These are phyloP conservation scores for Pleurozium schreberi DNA, from an alignment of 225 moss, liverwort and hornwort species.

Conservation along the genomic window DNA sequence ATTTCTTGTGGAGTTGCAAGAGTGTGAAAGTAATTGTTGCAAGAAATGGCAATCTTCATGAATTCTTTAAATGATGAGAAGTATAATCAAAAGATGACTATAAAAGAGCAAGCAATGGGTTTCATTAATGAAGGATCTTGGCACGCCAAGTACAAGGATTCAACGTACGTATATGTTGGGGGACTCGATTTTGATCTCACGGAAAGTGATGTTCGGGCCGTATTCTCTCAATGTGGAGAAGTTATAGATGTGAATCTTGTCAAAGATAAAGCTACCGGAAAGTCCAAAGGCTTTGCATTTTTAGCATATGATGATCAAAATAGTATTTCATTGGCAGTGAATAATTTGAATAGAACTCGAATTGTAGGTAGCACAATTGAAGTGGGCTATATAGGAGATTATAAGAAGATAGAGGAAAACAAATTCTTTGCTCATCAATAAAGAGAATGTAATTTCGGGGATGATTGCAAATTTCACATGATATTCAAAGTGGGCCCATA, in stretches of 20 bases:
- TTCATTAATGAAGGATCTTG: constrained; percentile 69
- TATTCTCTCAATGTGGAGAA: constrained; percentile 85
- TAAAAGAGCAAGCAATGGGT: constrained; percentile 49
- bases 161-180: constrained; percentile 51
- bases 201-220: constrained; percentile 59
- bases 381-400: constrained; percentile 70
- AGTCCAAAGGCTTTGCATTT: constrained; percentile 80
- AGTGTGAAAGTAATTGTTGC: background rate
- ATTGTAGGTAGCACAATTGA: constrained; percentile 62
- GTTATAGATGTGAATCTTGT: constrained; percentile 78
- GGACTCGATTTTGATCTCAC: constrained; percentile 60
- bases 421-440: constrained; percentile 35
- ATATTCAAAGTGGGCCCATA: too few species aligned
- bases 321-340: constrained; percentile 69
- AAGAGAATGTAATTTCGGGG: too few species aligned
- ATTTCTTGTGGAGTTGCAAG: too few species aligned
- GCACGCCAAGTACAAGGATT: constrained; percentile 75
- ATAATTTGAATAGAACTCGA: constrained; percentile 73
- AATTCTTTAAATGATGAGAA: constrained; percentile 72
- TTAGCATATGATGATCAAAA: constrained; percentile 82
- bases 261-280: constrained; percentile 66
- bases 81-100: constrained; percentile 64
- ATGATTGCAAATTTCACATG: too few species aligned
- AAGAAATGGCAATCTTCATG: constrained; percentile 12
- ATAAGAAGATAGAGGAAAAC: constrained; percentile 79